Base-by-base conservation (phyloP, 768 basidiomycete genomes). In the Suillus placidus region DNA sequence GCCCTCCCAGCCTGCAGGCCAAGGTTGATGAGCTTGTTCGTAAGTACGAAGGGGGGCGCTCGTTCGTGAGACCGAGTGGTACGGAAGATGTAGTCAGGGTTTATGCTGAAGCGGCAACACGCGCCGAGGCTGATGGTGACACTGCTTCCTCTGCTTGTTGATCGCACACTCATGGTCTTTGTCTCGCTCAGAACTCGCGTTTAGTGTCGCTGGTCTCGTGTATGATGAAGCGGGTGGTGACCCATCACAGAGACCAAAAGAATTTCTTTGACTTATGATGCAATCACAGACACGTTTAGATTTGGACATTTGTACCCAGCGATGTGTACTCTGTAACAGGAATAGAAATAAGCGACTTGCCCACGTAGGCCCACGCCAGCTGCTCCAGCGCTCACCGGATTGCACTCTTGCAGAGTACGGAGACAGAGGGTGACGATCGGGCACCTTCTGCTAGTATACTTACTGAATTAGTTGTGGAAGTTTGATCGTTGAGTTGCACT, bases 81-180 rank as follows among this genome's bases (percentile, higher is more conserved):
- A 99, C 97, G 30, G 97, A 99, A 77, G 96, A 99, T 72, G 96
- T 97, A 32, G 97, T 99, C 7, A 85, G 97, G 65, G 95, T 99
- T 18, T 99, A 99, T 73, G 97, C 96, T 1, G 97, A 99, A 76
- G 97, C 97, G 1, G 82, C 81, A 55, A 79, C 87, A 49, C 86
- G 85, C 66, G 77, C 85, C 16, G 89, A 91, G 70, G 94, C 92
- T 23, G 94, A 96, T 75, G 92, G 97, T 97, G 69, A 52, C 57
- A 70, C 61, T 62, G 37, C 55, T 60, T 12, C 45, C 42, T 42
- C 54, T 23, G 35, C 23, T 40, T 40, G 47, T 37, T 61, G 40
- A 49, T 45, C 26, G 32, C 32, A 63, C 34, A 35, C 66, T 63
- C 64, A 69, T 64, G 30, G 60, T 56, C 2, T 42, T 60, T 60